Percentiles rank a stretch among this genome's conserved stretches.
phyloP scores from a whole-genome alignment of 2,329 filamentous ascomycete species.

The Cladosporium sp. region DNA sequence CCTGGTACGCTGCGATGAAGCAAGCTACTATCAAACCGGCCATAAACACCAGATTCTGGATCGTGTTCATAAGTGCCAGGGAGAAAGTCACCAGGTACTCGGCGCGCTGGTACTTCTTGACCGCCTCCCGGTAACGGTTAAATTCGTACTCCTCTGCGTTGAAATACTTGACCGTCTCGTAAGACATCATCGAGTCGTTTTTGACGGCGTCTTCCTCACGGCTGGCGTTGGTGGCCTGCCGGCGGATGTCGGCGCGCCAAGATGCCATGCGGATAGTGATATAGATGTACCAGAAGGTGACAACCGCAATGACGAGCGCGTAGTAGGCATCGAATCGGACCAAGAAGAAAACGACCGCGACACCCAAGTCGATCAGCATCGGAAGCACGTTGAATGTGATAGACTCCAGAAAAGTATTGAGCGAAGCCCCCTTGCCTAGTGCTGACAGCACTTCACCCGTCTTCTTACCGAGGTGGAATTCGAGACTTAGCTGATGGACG shows the following conservation, averaged over 20 bases:
- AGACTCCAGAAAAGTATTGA: constrained; percentile 94
- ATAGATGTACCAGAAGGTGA: constrained; percentile 94
- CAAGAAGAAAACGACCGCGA: constrained; percentile 78
- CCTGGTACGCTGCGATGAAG: constrained; percentile 64
- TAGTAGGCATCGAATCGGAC: constrained; percentile 80
- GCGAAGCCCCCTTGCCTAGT: constrained; percentile 89
- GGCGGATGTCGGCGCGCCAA: constrained; percentile 81
- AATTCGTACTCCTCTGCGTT: constrained; percentile 56
- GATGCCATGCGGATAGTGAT: constrained; percentile 94
- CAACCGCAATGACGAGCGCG: constrained; percentile 78
- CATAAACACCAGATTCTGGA: constrained; percentile 59
- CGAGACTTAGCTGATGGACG: constrained; percentile 87
- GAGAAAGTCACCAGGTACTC: constrained; percentile 53
- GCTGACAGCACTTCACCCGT: constrained; percentile 95
- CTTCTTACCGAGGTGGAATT: constrained; percentile 94
- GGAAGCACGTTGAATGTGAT: constrained; percentile 93
- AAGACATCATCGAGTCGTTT: constrained; percentile 98
- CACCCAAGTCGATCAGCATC: constrained; percentile 82
- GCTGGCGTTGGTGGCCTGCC: constrained; percentile 91
- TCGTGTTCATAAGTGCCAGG: constrained; percentile 54
- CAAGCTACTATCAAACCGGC: constrained; percentile 60
- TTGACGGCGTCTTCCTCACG: constrained; percentile 95
- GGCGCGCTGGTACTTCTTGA: constrained; percentile 51
- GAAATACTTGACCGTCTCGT: constrained; percentile 70
- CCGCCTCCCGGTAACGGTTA: constrained; percentile 50